These are phyloP conservation scores for Casaregolazyma suthepensis DNA, from an alignment of 1,139 yeast genomes.

Conservation along the genomic window DNA sequence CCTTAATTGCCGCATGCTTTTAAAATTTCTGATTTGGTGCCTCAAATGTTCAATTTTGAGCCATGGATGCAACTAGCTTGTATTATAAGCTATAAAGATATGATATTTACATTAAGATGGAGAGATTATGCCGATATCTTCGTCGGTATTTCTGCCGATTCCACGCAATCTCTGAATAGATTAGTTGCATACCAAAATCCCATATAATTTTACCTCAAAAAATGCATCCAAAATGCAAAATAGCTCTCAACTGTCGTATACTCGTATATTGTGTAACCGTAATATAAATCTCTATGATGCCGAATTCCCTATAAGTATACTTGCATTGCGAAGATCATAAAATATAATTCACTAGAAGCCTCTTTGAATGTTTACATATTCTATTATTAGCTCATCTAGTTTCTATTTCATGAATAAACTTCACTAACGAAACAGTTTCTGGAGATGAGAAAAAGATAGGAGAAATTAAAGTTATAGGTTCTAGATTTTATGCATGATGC, in stretches of 20 bases:
- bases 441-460: neutral
- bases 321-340: too few species aligned
- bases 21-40: neutral
- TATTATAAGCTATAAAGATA: neutral
- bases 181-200: too few species aligned
- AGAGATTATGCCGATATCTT: too few species aligned
- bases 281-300: neutral
- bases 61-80: too few species aligned
- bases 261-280: neutral
- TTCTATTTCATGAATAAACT: neutral
- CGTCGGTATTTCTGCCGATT: too few species aligned
- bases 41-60: neutral
- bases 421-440: neutral
- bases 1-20: neutral
- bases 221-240: too few species aligned
- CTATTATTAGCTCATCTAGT: neutral
- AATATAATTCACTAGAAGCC: too few species aligned
- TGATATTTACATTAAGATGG: neutral
- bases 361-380: too few species aligned
- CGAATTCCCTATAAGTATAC: neutral
- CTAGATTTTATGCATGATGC: neutral
- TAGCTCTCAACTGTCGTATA: neutral
- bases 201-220: too few species aligned
- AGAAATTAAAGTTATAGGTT: neutral
- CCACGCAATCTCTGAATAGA: too few species aligned